Percentiles rank a stretch among this genome's conserved stretches.
These are phyloP conservation scores for Candida pini DNA, from an alignment of 805 yeast species.

Conservation along the genomic window DNA sequence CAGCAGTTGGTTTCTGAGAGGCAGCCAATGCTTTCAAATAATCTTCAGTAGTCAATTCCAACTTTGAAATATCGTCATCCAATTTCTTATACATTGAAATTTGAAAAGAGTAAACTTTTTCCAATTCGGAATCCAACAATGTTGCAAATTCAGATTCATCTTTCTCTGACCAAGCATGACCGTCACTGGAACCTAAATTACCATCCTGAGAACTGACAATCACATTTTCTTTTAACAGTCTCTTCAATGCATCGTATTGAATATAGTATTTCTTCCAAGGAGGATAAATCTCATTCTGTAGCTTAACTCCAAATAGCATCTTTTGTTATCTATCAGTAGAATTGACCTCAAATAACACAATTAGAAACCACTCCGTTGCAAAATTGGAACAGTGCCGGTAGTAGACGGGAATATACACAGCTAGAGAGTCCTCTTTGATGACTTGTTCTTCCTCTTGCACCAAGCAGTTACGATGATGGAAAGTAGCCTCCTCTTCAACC, in stretches of 20 bases:
- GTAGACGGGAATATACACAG: no score
- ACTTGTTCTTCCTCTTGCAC: no score
- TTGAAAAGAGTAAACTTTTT: slow-evolving; percentile 74
- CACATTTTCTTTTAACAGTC: slow-evolving; percentile 63
- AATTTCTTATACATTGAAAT: slow-evolving; percentile 61
- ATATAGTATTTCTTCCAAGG: slow-evolving; percentile 84
- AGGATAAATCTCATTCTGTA: slow-evolving; percentile 73
- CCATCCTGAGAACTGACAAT: slow-evolving; percentile 6
- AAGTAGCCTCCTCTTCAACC: no score
- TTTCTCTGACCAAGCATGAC: slow-evolving; percentile 54
- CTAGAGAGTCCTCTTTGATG: no score
- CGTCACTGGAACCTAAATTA: neutral
- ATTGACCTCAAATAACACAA: no score
- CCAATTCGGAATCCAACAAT: slow-evolving; percentile 62
- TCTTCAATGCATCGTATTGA: slow-evolving; percentile 60
- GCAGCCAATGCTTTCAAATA: slow-evolving; percentile 21
- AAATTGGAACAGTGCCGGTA: no score
- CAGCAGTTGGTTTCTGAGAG: slow-evolving; percentile 21
- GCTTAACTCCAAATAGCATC: slow-evolving; percentile 84
- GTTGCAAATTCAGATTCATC: slow-evolving; percentile 69
- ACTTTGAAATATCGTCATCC: slow-evolving; percentile 52
- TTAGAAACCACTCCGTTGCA: no score
- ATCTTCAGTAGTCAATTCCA: slow-evolving; percentile 55
- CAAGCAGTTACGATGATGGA: no score
- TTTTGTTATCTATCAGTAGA: no score